Conservation (phyloP, 805 yeast species). For the Hemisphaericaspora nanyangensis region DNA sequence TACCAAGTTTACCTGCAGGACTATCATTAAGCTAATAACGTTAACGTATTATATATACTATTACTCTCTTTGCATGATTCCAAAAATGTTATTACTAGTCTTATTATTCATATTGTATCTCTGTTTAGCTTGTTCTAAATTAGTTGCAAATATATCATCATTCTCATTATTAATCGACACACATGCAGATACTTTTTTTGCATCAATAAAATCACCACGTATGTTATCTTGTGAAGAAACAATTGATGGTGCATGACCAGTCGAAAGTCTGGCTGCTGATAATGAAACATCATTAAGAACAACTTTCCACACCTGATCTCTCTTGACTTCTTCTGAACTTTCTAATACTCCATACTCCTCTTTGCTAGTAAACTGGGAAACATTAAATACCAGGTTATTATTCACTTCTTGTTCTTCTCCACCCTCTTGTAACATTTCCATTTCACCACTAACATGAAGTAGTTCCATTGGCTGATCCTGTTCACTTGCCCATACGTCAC, state of each 20-base stretch:
- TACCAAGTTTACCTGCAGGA: too few species aligned
- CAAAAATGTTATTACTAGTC: too few species aligned
- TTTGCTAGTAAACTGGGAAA: background rate
- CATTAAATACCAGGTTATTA: background rate
- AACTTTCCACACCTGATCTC: slow-evolving; percentile 23
- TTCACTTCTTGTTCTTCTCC: background rate
- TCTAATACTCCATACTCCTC: background rate
- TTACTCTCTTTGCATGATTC: background rate
- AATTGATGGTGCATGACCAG: slow-evolving; percentile 24
- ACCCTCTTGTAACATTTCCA: background rate
- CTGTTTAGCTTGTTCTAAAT: slow-evolving; percentile 15
- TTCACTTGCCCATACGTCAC: background rate
- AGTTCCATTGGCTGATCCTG: background rate
- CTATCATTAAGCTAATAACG: too few species aligned
- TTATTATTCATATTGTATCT: too few species aligned
- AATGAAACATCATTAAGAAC: slow-evolving; percentile 32
- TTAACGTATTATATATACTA: too few species aligned
- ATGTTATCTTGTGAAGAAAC: slow-evolving; percentile 19
- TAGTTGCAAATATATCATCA: slow-evolving; percentile 19
- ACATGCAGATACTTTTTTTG: slow-evolving; percentile 10
- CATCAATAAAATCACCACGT: slow-evolving; percentile 26
- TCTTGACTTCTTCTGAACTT: background rate
- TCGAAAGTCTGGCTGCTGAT: slow-evolving; percentile 33
- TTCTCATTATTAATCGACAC: slow-evolving; percentile 6
- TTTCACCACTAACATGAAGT: background rate